phyloP scores from a whole-genome alignment of 1,284 basidiomycete species.

The Phylloboletellus chloephorus region DNA sequence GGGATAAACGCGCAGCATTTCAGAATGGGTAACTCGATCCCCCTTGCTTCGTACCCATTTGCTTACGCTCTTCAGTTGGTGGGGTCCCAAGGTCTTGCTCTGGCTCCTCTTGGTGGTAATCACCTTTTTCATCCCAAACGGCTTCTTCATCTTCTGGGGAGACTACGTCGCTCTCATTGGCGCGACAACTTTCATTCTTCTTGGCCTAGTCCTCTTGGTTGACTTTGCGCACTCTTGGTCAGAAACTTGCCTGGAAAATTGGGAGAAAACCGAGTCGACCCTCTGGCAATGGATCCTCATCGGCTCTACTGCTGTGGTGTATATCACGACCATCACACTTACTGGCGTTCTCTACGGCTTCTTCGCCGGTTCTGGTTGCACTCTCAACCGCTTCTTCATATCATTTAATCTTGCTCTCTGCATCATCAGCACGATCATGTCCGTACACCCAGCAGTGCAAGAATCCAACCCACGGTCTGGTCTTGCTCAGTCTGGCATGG shows the following conservation, averaged over 20 bases:
- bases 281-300: slow-evolving; percentile 97
- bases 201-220: slow-evolving; percentile 94
- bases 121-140: slow-evolving; percentile 91
- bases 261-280: slow-evolving; percentile 84
- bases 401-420: slow-evolving; percentile 86
- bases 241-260: slow-evolving; percentile 93
- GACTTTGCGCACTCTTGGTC: slow-evolving; percentile 99
- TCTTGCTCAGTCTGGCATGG: slow-evolving; percentile 94
- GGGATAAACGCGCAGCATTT: slow-evolving; percentile 86
- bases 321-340: slow-evolving; percentile 75
- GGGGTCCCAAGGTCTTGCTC: slow-evolving; percentile 92
- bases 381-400: slow-evolving; percentile 92
- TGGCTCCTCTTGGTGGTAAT: slow-evolving; percentile 76
- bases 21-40: slow-evolving; percentile 82
- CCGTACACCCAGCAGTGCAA: slow-evolving; percentile 84
- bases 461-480: slow-evolving; percentile 93
- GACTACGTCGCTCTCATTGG: slow-evolving; percentile 91
- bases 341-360: slow-evolving; percentile 89
- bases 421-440: slow-evolving; percentile 77
- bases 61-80: slow-evolving; percentile 64
- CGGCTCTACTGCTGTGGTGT: slow-evolving; percentile 88
- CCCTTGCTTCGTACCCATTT: slow-evolving; percentile 1
- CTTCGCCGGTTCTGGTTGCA: slow-evolving; percentile 85
- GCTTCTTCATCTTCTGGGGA: slow-evolving; percentile 95
- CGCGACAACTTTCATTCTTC: slow-evolving; percentile 90